Base-by-base conservation (phyloP, 768 basidiomycete species). In the Lactarius evosmus region DNA sequence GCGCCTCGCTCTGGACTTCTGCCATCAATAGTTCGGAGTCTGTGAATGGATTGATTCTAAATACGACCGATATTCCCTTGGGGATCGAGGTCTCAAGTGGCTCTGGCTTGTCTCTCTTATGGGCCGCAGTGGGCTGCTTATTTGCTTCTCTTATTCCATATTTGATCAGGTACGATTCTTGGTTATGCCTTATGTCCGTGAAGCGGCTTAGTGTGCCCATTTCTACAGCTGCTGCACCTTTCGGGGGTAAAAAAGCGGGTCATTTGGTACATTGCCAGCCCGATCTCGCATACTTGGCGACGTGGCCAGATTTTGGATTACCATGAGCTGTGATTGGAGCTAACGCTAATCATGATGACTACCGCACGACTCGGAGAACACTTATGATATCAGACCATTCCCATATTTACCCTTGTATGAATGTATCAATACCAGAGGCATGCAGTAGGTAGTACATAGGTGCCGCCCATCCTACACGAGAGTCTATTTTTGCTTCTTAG, bases 1-100 rank as follows among this genome's bases (percentile, higher is more conserved):
- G 84, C 29, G 85, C 85, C 17, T 80, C 83, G 51, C 85, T 92
- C 63, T 93, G 91, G 91, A 91, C 91, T 5, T 81, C 85, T 51
- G 78, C 91, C 56, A 79, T 93, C 56, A 82, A 85, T 67, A 87
- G 86, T 70, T 77, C 82, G 0, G 78, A 85, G 69, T 75, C 75
- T 17, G 77, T 93, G 66, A 91, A 91, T 70, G 70, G 75, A 30
- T 67, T 83, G 63, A 66, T 80, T 34, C 74, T 86, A 55, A 76
- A 75, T 30, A 66, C 69, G 38, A 69, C 71, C 56, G 73, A 75
- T 34, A 70, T 80, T 22, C 74, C 80, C 4, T 72, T 91, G 36
- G 91, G 89, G 41, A 88, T 93, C 49, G 72, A 76, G 14, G 81
- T 91, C 8, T 80, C 85, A 0, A 76, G 78, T 14, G 91, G 89